A percentile compares a stretch with the other conserved stretches of the same genome.
Conservation (phyloP, 2,329 filamentous ascomycete species). For the Penicillium crustosum region DNA sequence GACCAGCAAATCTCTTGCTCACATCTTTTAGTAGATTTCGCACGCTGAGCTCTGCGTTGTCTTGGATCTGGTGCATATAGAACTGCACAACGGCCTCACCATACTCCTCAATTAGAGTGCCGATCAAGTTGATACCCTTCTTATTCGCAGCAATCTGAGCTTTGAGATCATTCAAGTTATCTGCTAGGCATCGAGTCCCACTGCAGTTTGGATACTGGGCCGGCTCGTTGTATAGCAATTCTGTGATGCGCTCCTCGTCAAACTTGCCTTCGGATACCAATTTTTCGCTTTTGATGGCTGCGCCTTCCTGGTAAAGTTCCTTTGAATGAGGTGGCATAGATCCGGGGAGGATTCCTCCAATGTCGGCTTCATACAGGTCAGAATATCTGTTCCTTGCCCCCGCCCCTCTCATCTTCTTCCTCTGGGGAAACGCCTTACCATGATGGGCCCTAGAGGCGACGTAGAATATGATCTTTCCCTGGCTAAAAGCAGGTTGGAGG, state of each 20-base stretch:
- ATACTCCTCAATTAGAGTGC: conserved; percentile 70
- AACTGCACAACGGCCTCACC: conserved; percentile 68
- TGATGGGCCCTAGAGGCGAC: conserved; percentile 75
- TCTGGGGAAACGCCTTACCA: conserved; percentile 40
- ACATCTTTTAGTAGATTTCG: conserved; percentile 68
- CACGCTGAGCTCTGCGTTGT: conserved; percentile 72
- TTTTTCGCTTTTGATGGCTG: conserved; percentile 61
- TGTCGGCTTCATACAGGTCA: conserved; percentile 44
- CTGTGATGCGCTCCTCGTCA: conserved; percentile 69
- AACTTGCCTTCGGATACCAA: conserved; percentile 52
- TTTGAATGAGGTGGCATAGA: conserved; percentile 74
- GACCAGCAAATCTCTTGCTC: conserved; percentile 60
- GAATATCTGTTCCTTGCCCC: not conserved
- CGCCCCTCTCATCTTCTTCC: not conserved
- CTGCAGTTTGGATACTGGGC: conserved; percentile 70
- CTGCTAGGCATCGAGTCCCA: conserved; percentile 71
- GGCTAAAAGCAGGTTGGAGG: conserved; percentile 71
- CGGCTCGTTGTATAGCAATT: conserved; percentile 68
- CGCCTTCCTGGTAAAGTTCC: conserved; percentile 64
- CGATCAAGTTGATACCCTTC: conserved; percentile 74
- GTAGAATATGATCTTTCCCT: conserved; percentile 75
- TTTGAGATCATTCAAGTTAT: conserved; percentile 80
- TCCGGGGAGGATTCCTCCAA: conserved; percentile 73
- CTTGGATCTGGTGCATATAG: conserved; percentile 77
- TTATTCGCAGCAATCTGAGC: conserved; percentile 81